Evolutionary conservation across 1,139 yeast species (phyloP).

Genomic region (Lodderomyces elongisporus): DNA sequence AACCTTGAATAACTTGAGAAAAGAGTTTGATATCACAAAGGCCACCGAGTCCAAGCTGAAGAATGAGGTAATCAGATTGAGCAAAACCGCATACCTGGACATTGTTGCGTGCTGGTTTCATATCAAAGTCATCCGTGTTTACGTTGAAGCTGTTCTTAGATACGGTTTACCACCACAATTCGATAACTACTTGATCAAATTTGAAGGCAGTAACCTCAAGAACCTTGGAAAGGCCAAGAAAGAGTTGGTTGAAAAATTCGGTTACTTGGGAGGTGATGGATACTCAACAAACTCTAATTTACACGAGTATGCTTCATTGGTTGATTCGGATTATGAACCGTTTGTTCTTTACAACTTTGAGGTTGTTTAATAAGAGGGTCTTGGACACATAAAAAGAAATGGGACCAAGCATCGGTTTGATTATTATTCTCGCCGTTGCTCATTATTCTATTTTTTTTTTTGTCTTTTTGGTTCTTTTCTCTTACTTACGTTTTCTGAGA

Average conservation of each 20-base stretch:
- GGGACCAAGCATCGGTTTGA: no score
- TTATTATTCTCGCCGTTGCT: no score
- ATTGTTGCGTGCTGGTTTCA: slow-evolving; percentile 85
- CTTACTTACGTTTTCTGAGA: no score
- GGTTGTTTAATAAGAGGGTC: slow-evolving; percentile 22
- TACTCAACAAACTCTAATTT: slow-evolving; percentile 61
- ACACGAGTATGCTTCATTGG: slow-evolving; percentile 84
- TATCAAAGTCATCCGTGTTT: slow-evolving; percentile 58
- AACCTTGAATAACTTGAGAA: slow-evolving; percentile 60
- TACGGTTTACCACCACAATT: slow-evolving; percentile 96
- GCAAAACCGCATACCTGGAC: slow-evolving; percentile 85
- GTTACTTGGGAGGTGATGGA: slow-evolving; percentile 89
- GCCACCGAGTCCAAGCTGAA: slow-evolving; percentile 70
- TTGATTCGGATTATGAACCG: slow-evolving; percentile 93
- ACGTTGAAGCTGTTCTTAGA: slow-evolving; percentile 70
- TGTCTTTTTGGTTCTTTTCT: no score
- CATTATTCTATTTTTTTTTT: no score
- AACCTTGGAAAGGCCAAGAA: slow-evolving; percentile 55
- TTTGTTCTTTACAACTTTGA: slow-evolving; percentile 72
- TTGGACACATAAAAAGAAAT: no score
- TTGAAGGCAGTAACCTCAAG: slow-evolving; percentile 34
- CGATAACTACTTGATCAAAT: slow-evolving; percentile 54
- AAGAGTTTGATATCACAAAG: slow-evolving; percentile 72
- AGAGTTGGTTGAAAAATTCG: slow-evolving; percentile 68
- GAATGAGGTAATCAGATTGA: slow-evolving; percentile 74